phyloP scores from a whole-genome alignment of 169 alveolate genomes.

The Cryptosporidium felis region DNA sequence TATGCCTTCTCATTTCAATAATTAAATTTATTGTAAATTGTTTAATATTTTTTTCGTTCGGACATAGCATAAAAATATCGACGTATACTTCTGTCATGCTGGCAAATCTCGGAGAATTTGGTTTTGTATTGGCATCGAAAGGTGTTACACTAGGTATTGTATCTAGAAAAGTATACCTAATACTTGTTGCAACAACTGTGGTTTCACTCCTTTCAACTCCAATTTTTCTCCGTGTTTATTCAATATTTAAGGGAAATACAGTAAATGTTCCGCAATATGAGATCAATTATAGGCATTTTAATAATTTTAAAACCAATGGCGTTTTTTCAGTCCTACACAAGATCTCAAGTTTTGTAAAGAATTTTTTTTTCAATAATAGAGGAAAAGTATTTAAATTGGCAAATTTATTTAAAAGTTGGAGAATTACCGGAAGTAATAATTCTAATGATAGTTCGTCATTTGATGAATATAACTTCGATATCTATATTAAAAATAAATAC shows the following conservation, averaged over 20 bases:
- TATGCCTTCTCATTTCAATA: constrained; percentile 30
- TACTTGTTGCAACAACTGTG: constrained; percentile 56
- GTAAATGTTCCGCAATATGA: constrained; percentile 1
- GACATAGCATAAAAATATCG: constrained; percentile 9
- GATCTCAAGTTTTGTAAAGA: not conserved
- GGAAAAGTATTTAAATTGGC: not conserved
- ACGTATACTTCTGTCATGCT: constrained; percentile 45
- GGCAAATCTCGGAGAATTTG: constrained; percentile 69
- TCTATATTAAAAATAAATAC: constrained; percentile 1
- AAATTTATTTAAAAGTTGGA: not conserved
- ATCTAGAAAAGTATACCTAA: constrained; percentile 52
- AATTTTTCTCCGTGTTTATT: constrained; percentile 11
- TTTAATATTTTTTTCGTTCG: constrained; percentile 22
- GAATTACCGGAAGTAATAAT: not conserved
- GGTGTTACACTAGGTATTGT: constrained; percentile 49
- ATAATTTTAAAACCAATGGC: not conserved
- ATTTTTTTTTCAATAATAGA: not conserved
- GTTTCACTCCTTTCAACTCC: constrained; percentile 59
- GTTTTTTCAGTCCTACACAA: not conserved
- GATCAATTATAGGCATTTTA: not conserved
- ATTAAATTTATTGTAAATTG: constrained; percentile 31
- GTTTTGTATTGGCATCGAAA: constrained; percentile 65
- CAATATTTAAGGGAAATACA: not conserved
- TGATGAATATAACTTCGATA: constrained; percentile 3
- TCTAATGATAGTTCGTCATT: not conserved